Evolutionary conservation across 371 early-diverging fungal genomes (phyloP), one percentile per base, ranked within the genome.

Genomic region (Lichtheimia ramosa): DNA sequence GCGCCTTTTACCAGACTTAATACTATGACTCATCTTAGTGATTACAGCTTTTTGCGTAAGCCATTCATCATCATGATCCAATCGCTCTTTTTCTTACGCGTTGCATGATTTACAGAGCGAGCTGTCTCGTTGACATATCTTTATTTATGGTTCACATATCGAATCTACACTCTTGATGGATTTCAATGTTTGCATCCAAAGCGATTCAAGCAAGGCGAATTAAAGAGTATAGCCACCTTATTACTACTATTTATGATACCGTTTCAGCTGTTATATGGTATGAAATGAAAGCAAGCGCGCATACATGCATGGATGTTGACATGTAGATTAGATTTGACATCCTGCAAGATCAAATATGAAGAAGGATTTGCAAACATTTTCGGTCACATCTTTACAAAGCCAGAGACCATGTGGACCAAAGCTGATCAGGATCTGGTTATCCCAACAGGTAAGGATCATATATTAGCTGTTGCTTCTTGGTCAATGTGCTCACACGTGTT

Each of bases 181-280:
- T 79, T 79, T 24, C 54, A 58, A 58, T 79, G 79, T 39, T 52
- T 79, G 25, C 56, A 56, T 18, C 70, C 67, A 12, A 67, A 62
- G 23, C 65, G 69, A n/a, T 68, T 79, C 51, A 63, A 64, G 25
- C 68, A 75, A 57, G 79, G 79, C 8, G 82, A 82, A 43, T 54
- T 82, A 18, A 82, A 82, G 58, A 71, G 75, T 20, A 73, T 79
- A 12, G 74, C 79, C 27, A 79, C 82, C 8, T 16, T 75, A 14
- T 56, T 82, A 42, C 64, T 79, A 56, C 28, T 75, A 24, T 62
- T 82, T 16, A 69, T 75, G 69, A 65, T 82, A 73, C 79, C 79
- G n/a, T 79, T 77, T 61, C 77, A 75, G 65, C 52, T 77, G 48
- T 67, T 71, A 62, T 82, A 79, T 61, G 79, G 79, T 71, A 74